phyloP scores from a whole-genome alignment of 169 alveolate genomes.

The Eimeria maxima region DNA sequence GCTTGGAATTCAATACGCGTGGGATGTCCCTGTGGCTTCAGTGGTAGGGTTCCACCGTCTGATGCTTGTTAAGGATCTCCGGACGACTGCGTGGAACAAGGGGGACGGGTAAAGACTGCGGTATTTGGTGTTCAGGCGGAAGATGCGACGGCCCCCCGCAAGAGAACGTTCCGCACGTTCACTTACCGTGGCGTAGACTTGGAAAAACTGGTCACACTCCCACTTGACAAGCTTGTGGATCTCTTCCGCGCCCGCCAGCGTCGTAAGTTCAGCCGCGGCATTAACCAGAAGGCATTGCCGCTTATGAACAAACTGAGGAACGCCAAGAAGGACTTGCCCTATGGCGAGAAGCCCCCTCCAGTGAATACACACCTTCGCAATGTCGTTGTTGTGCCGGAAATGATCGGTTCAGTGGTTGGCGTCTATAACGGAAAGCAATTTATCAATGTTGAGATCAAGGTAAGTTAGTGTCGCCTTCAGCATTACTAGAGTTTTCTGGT shows the following conservation, averaged over 20 bases:
- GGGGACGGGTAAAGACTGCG: neutral
- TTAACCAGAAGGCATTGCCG: constrained; percentile 93
- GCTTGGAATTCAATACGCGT: too few species aligned
- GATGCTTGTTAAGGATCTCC: neutral
- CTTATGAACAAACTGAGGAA: constrained; percentile 97
- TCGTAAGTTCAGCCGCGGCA: constrained; percentile 94
- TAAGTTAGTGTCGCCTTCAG: neutral
- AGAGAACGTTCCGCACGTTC: constrained; percentile 98
- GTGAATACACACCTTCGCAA: constrained; percentile 97
- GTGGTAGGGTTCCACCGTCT: neutral
- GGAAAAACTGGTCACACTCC: constrained; percentile 92
- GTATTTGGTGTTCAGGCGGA: constrained; percentile 74
- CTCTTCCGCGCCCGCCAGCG: constrained; percentile 98
- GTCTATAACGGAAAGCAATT: constrained; percentile 98
- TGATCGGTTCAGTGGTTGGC: constrained; percentile 99
- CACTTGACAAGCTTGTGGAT: constrained; percentile 95
- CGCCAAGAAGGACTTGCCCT: constrained; percentile 90
- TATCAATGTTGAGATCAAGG: constrained; percentile 98
- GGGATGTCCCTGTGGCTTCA: too few species aligned
- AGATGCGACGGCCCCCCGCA: constrained; percentile 89
- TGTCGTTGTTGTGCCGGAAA: constrained; percentile 97
- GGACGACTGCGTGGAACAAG: too few species aligned
- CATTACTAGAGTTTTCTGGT: neutral
- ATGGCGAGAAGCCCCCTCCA: constrained; percentile 98
- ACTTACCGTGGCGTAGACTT: constrained; percentile 98